Percentiles rank a stretch among this genome's conserved stretches.
phyloP scores from a whole-genome alignment of 2,329 filamentous ascomycete genomes.

The Ophiostoma pallidulum region DNA sequence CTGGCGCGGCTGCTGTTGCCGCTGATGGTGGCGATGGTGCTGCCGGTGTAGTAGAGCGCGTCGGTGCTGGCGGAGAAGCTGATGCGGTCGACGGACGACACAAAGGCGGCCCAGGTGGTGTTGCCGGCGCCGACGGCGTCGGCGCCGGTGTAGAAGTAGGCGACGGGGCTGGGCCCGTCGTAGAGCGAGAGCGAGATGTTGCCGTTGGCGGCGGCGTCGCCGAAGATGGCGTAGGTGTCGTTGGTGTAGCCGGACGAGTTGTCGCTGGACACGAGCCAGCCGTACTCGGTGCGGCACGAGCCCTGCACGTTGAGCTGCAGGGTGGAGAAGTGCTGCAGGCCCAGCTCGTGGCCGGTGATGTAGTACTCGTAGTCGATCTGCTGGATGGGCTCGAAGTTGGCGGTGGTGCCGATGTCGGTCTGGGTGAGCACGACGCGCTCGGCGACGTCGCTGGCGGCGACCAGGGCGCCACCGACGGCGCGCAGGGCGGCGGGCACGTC shows the following conservation, averaged over 20 bases:
- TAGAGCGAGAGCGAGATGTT: conserved; percentile 14
- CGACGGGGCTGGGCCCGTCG: conserved; percentile 12
- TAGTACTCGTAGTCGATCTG: conserved; percentile 20
- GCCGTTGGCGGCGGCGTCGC: conserved; percentile 8
- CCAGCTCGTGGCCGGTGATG: conserved; percentile 21
- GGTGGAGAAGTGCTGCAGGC: conserved; percentile 19
- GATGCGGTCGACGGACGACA: conserved; percentile 21
- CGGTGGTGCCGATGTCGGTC: conserved; percentile 14
- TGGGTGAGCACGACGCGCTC: conserved; percentile 8
- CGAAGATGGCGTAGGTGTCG: conserved; percentile 14
- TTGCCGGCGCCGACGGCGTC: conserved; percentile 15
- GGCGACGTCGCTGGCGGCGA: conserved; percentile 50
- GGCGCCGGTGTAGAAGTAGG: conserved; percentile 11
- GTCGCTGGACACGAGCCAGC: conserved; percentile 17
- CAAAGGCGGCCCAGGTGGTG: conserved; percentile 19
- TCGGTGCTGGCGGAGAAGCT: conserved; percentile 21
- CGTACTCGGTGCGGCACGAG: conserved; percentile 23
- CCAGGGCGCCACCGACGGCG: conserved; percentile 70
- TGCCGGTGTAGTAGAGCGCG: conserved; percentile 19
- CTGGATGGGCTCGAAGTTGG: conserved; percentile 15
- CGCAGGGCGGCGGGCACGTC: conserved; percentile 62
- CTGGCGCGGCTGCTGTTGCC: too few relatives aligned
- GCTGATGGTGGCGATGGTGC: too few relatives aligned
- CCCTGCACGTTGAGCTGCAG: conserved; percentile 20
- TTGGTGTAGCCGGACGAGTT: conserved; percentile 15